Conservation (phyloP, 2,329 filamentous ascomycete genomes). For the Orbilia oligospora region DNA sequence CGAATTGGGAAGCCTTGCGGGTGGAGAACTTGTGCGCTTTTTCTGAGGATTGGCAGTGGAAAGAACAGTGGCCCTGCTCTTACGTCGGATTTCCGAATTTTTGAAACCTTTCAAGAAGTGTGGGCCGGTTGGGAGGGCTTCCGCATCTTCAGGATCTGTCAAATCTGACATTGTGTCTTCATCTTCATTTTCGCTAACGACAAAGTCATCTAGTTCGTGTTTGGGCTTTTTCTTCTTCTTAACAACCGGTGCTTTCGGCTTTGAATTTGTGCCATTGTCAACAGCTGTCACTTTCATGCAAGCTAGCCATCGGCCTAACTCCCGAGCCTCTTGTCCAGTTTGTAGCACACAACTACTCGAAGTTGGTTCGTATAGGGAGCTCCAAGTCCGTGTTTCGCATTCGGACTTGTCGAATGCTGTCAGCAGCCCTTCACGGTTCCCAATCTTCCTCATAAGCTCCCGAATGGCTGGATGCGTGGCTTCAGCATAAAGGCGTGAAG, state of each 20-base stretch:
- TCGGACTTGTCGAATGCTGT: slow-evolving; percentile 85
- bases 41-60: slow-evolving; percentile 55
- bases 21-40: slow-evolving; percentile 68
- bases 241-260: slow-evolving; percentile 63
- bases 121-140: slow-evolving; percentile 67
- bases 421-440: slow-evolving; percentile 66
- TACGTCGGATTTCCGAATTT: slow-evolving; percentile 70
- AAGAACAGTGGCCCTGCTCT: slow-evolving; percentile 42
- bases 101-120: slow-evolving; percentile 66
- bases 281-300: slow-evolving; percentile 83
- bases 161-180: slow-evolving; percentile 78
- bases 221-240: slow-evolving; percentile 70
- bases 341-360: slow-evolving; percentile 82
- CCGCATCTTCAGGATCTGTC: slow-evolving; percentile 73
- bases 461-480: slow-evolving; percentile 46
- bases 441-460: slow-evolving; percentile 39
- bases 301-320: slow-evolving; percentile 85
- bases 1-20: slow-evolving; percentile 76
- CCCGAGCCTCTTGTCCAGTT: slow-evolving; percentile 76
- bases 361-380: slow-evolving; percentile 85
- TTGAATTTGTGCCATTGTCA: slow-evolving; percentile 72
- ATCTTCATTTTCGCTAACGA: slow-evolving; percentile 85
- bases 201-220: slow-evolving; percentile 83
- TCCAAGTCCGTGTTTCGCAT: slow-evolving; percentile 82
- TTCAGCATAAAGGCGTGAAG: slow-evolving; percentile 23